Evolutionary conservation across 148 eudicot species (phyloP).

Genomic region (Fagopyrum esculentum): DNA sequence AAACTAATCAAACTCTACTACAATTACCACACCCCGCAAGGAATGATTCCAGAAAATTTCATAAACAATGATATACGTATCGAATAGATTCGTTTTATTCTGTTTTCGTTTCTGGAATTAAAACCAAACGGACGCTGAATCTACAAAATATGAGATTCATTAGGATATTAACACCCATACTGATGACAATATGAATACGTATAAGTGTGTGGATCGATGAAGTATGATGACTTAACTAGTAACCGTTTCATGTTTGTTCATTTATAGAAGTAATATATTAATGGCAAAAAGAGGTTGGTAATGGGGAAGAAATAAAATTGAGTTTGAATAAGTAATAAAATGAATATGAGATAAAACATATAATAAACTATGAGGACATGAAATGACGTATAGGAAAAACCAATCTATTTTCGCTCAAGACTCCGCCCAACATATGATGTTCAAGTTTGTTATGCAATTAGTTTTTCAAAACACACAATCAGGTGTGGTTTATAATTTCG

Average conservation of each 20-base stretch:
- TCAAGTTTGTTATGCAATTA: background rate
- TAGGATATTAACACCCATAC: too few species aligned
- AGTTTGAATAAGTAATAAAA: background rate
- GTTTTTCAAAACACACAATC: too few species aligned
- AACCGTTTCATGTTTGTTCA: slow-evolving; percentile 3
- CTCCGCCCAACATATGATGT: background rate
- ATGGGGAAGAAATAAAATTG: background rate
- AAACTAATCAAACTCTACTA: too few species aligned
- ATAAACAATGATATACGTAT: too few species aligned
- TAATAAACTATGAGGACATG: background rate
- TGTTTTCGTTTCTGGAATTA: too few species aligned
- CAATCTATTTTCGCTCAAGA: background rate
- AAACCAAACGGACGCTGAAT: too few species aligned
- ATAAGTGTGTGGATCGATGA: background rate
- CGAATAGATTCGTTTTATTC: too few species aligned
- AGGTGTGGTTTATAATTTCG: too few species aligned
- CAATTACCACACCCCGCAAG: too few species aligned
- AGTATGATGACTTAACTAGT: background rate
- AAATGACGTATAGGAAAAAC: background rate
- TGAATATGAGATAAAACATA: background rate
- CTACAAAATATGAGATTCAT: too few species aligned
- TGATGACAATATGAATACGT: too few species aligned
- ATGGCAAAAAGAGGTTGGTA: background rate
- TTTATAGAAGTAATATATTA: background rate
- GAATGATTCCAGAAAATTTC: too few species aligned